Percentiles rank a stretch among this genome's conserved stretches.
Evolutionary conservation across 306 rosid species (phyloP).

Genomic region (Cucumis melo): DNA sequence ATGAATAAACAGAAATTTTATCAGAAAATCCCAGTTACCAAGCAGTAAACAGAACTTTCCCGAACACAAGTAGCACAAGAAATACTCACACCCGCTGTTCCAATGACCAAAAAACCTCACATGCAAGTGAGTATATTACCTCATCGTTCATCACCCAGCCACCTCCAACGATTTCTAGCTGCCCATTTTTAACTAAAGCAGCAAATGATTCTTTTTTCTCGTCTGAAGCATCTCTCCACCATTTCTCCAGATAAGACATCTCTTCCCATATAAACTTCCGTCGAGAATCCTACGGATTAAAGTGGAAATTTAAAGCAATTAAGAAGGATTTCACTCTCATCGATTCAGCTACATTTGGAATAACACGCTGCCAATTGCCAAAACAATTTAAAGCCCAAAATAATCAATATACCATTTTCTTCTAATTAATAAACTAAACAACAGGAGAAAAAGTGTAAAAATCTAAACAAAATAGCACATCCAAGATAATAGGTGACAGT

Average conservation of each 20-base stretch:
- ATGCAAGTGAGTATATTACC: conserved; percentile 33
- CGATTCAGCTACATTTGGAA: background rate
- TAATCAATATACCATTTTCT: background rate
- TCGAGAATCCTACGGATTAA: conserved; percentile 48
- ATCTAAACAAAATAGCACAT: background rate
- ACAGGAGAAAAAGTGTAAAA: background rate
- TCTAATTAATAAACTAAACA: background rate
- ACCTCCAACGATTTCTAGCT: conserved; percentile 97
- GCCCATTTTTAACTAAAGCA: conserved; percentile 67
- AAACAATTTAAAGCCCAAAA: background rate
- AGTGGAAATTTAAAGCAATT: background rate
- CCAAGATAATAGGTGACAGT: background rate
- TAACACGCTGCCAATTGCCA: background rate
- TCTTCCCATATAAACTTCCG: conserved; percentile 99
- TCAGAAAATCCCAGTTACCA: background rate
- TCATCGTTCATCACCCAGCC: conserved; percentile 99
- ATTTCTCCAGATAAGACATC: conserved; percentile 95
- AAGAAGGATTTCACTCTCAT: background rate
- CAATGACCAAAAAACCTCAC: background rate
- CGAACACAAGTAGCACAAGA: background rate
- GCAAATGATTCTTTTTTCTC: conserved; percentile 46
- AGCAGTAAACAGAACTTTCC: background rate
- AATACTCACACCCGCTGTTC: background rate
- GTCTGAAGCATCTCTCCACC: conserved; percentile 92
- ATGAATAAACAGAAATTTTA: background rate